Evolutionary conservation across 1,139 yeast genomes (phyloP).

Genomic region (Scheffersomyces cryptocercus): DNA sequence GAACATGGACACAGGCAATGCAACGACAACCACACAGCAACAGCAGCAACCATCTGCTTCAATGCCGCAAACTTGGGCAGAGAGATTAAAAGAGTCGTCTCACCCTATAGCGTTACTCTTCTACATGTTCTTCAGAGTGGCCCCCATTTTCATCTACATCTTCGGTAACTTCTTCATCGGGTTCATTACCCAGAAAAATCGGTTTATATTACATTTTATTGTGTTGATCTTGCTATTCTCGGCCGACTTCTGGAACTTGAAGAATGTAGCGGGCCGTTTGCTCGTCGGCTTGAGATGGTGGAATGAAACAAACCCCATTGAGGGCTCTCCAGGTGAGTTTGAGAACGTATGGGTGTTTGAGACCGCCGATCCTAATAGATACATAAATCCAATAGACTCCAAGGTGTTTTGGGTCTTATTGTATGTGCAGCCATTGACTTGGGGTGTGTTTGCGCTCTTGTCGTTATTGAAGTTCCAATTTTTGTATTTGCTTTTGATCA

Average conservation of each 20-base stretch:
- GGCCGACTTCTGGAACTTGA: constrained; percentile 92
- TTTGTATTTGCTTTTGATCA: constrained; percentile 65
- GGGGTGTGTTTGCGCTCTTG: constrained; percentile 73
- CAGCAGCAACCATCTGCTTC: background rate
- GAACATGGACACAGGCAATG: background rate
- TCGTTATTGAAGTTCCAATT: constrained; percentile 79
- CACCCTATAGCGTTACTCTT: constrained; percentile 77
- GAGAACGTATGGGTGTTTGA: constrained; percentile 89
- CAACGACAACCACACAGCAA: background rate
- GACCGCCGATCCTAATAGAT: constrained; percentile 77
- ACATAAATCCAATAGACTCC: constrained; percentile 89
- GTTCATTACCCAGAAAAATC: constrained; percentile 41
- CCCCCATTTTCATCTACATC: constrained; percentile 65
- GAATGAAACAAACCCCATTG: constrained; percentile 61
- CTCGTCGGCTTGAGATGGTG: constrained; percentile 95
- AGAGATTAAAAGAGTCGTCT: constrained; percentile 51
- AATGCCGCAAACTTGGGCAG: constrained; percentile 7
- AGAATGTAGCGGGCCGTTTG: constrained; percentile 85
- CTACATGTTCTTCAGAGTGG: constrained; percentile 62
- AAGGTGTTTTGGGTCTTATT: constrained; percentile 82
- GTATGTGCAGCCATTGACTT: constrained; percentile 71
- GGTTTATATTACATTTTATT: constrained; percentile 77
- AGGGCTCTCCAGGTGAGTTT: constrained; percentile 47
- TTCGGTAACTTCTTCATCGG: constrained; percentile 67
- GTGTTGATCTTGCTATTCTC: constrained; percentile 72